These are phyloP conservation scores for Scolecobasidium constrictum DNA, from an alignment of 2,329 filamentous ascomycete genomes.

Conservation along the genomic window DNA sequence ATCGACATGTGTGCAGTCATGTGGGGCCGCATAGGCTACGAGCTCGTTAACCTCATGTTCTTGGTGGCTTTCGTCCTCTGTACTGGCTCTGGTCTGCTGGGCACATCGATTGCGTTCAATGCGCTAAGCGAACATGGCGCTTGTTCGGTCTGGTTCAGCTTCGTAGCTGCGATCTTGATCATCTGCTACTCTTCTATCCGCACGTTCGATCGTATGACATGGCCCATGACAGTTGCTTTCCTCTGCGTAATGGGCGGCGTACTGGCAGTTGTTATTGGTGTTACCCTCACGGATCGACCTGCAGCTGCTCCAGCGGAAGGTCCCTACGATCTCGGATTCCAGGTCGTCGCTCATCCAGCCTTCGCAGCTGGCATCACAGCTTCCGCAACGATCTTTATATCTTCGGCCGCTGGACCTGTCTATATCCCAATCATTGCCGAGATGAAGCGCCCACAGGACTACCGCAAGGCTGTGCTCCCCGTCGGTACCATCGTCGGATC, in stretches of 20 bases:
- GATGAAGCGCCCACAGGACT: constrained; percentile 5
- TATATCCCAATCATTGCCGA: constrained; percentile 4
- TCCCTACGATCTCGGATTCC: constrained; percentile 3
- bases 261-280: constrained; percentile 5
- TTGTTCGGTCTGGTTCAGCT: background rate
- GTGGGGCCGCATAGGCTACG: no score
- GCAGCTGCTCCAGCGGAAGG: constrained; percentile 4
- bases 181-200: background rate
- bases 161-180: constrained; percentile 5
- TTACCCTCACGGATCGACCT: constrained; percentile 2
- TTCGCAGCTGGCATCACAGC: constrained; percentile 3
- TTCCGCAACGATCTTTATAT: background rate
- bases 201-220: constrained; percentile 2
- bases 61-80: no score
- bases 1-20: no score
- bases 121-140: constrained; percentile 3
- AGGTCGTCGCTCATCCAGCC: background rate
- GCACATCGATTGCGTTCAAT: constrained; percentile 6
- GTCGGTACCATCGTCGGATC: background rate
- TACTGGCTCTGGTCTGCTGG: no score
- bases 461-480: constrained; percentile 3
- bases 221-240: constrained; percentile 3
- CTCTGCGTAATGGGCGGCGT: constrained; percentile 1
- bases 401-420: background rate
- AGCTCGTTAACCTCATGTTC: no score